These are phyloP conservation scores for Saccharomyces hybrid DNA, from an alignment of 1,139 yeast genomes.

Conservation along the genomic window DNA sequence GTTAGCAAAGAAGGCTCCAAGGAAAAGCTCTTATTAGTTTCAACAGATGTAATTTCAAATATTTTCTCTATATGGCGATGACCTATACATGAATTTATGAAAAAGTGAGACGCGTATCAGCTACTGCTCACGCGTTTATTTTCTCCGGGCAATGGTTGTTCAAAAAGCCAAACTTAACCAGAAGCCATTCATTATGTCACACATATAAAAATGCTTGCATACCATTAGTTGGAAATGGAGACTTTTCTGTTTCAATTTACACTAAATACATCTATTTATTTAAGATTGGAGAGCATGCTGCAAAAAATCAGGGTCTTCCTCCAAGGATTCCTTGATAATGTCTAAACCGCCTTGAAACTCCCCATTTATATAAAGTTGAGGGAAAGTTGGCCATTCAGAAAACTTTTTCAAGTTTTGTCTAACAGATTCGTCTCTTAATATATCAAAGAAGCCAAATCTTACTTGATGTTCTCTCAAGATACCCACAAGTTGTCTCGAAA, in stretches of 20 bases:
- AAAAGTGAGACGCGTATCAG: not conserved
- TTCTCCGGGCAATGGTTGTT: not conserved
- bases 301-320: conserved; percentile 86
- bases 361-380: conserved; percentile 88
- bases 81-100: not conserved
- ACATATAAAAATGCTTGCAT: not conserved
- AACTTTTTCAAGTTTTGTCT: conserved; percentile 86
- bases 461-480: conserved; percentile 91
- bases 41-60: not conserved
- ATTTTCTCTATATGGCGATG: not conserved
- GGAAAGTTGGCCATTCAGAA: conserved; percentile 99
- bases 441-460: conserved; percentile 93
- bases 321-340: conserved; percentile 83
- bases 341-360: conserved; percentile 98
- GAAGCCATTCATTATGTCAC: not conserved
- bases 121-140: not conserved
- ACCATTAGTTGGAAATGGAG: not conserved
- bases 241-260: not conserved
- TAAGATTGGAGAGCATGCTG: conserved; percentile 43
- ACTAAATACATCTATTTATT: not conserved
- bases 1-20: not conserved
- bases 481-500: conserved; percentile 93
- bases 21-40: not conserved
- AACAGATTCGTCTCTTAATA: conserved; percentile 86
- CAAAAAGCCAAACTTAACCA: not conserved